Evolutionary conservation across 2,329 filamentous ascomycete species (phyloP).

Genomic region (Phyllosticta citrichinensis): DNA sequence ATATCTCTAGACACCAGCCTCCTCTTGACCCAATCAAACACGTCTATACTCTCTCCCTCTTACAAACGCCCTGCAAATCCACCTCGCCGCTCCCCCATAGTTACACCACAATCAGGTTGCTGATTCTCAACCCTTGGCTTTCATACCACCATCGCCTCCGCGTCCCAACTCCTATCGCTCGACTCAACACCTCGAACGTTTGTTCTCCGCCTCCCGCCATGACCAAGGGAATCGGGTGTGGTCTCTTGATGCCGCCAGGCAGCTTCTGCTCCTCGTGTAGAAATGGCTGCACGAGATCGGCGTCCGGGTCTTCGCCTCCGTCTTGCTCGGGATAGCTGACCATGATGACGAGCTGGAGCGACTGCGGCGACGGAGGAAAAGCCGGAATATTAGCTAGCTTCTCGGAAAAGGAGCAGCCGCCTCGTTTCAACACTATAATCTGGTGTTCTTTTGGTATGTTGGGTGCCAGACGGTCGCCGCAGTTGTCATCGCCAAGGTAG

Average conservation of each 20-base stretch:
- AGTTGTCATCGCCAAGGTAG: conserved; percentile 60
- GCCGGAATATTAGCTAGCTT: conserved; percentile 81
- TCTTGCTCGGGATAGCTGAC: conserved; percentile 51
- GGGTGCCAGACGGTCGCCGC: conserved; percentile 46
- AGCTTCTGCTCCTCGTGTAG: conserved; percentile 67
- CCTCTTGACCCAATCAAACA: not conserved
- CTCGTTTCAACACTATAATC: conserved; percentile 71
- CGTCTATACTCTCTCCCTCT: not conserved
- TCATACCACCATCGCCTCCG: conserved; percentile 69
- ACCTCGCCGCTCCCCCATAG: not conserved
- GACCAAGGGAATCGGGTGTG: conserved; percentile 68
- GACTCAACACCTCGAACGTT: conserved; percentile 53
- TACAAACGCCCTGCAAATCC: not conserved
- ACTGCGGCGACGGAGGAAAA: conserved; percentile 50
- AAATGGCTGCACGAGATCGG: conserved; percentile 51
- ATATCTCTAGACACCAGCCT: conserved; percentile 2
- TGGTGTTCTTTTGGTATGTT: conserved; percentile 51
- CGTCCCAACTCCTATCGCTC: conserved; percentile 61
- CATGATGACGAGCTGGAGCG: conserved; percentile 73
- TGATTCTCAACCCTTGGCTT: conserved; percentile 69
- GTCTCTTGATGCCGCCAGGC: conserved; percentile 56
- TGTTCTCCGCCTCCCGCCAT: conserved; percentile 66
- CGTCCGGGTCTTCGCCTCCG: conserved; percentile 16
- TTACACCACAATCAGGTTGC: conserved; percentile 60
- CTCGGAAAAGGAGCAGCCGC: conserved; percentile 71